A percentile compares a stretch with the other conserved stretches of the same genome.
Conservation (phyloP, 2,329 filamentous ascomycete species). For the Colletotrichum viniferum region DNA sequence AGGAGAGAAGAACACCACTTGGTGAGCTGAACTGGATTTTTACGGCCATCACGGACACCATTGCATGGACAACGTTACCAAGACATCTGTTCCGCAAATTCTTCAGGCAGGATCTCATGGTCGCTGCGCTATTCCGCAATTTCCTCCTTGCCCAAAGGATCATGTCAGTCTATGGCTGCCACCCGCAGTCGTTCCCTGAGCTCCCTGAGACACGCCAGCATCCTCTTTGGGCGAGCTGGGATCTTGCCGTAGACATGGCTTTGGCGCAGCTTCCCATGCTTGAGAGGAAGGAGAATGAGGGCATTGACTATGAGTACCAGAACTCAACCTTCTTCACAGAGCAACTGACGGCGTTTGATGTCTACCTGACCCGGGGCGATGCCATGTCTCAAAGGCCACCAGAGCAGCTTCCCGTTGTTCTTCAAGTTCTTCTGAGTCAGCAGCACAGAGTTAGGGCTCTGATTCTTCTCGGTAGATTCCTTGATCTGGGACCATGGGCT, state of each 20-base stretch:
- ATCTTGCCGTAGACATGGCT: constrained; percentile 94
- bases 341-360: constrained; percentile 95
- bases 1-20: constrained; percentile 90
- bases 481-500: constrained; percentile 96
- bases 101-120: constrained; percentile 97
- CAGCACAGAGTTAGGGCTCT: constrained; percentile 90
- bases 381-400: constrained; percentile 86
- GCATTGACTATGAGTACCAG: constrained; percentile 84
- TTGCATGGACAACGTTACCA: constrained; percentile 95
- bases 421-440: constrained; percentile 95
- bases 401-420: constrained; percentile 92
- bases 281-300: constrained; percentile 76
- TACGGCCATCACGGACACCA: constrained; percentile 97
- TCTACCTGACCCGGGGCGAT: constrained; percentile 83
- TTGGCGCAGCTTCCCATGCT: constrained; percentile 86
- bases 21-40: constrained; percentile 99
- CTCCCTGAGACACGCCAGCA: constrained; percentile 96
- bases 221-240: constrained; percentile 96
- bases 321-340: constrained; percentile 97
- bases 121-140: constrained; percentile 96
- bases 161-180: constrained; percentile 95
- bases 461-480: constrained; percentile 88
- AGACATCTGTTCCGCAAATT: constrained; percentile 94
- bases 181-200: constrained; percentile 88
- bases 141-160: constrained; percentile 93